Evolutionary conservation across 352 stramenopile genomes (phyloP), one percentile per base, ranked within the genome.

Genomic region (Pythium grandisporangium): DNA sequence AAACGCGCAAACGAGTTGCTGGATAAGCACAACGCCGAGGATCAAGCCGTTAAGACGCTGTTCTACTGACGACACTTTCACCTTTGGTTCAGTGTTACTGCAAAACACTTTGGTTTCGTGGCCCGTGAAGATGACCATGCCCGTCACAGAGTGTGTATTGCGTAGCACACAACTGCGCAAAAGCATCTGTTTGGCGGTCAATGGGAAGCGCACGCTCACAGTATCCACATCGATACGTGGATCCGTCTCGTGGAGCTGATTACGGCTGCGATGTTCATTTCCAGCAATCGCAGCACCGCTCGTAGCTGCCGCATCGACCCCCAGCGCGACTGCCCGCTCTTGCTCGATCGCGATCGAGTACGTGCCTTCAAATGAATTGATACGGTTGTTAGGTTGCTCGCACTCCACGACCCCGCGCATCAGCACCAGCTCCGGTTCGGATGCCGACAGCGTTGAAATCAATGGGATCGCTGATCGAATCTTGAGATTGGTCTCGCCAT

Each of bases 81-180:
- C 63, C 21, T 84, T 57, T 12, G 71, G 70, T 13, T 85, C 69
- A 5, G 69, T 84, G 42, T 87, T 87, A 53, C 73, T 89, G 43
- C 75, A 89, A 41, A 86, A 86, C 1, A 92, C 74, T 40, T 92
- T 92, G 3, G 75, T 84, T 45, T 92, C 78, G 34, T 87, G 78
- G 11, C 78, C 78, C 6, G 87, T 96, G 50, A 96, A 96, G 32
- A 97, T 60, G 26, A 95, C 82, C 41, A 95, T 55, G 1, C 89
- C 83, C 22, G 77, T 78, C 3, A 96, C 60, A 2, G 63, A 84
- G 19, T 63, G 63, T 8, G 87, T 96, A 48, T 96, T 95, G 11
- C 84, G 70, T 6, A 97, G 61, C 33, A 92, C 66, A 39, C 82
- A 95, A 22, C 82, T 94, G 7, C 88, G 79, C 11, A 96, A 55